Evolutionary conservation across 208 protist species (phyloP).

Genomic region (Acanthamoeba castellanii): DNA sequence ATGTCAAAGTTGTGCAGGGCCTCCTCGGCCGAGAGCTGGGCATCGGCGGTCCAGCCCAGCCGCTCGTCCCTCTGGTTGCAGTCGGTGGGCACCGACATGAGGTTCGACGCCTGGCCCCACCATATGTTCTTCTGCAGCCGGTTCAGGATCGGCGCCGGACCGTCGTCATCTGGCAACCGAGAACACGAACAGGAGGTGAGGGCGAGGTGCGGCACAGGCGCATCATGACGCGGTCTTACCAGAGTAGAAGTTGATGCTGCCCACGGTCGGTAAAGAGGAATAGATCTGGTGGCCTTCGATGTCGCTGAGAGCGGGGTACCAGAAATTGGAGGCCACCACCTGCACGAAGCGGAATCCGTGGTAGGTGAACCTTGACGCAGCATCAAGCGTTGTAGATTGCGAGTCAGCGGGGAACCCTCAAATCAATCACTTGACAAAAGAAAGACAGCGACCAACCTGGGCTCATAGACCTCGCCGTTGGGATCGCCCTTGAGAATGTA

Average conservation of each 20-base stretch:
- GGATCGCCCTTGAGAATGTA: constrained; percentile 75
- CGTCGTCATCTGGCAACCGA: background rate
- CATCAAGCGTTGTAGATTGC: too few relatives aligned
- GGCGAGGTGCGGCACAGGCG: background rate
- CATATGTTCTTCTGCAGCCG: constrained; percentile 66
- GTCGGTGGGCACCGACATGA: constrained; percentile 83
- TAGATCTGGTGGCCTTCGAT: constrained; percentile 39
- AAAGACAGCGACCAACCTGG: background rate
- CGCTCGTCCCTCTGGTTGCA: constrained; percentile 85
- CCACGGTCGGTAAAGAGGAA: background rate
- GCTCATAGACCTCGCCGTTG: constrained; percentile 73
- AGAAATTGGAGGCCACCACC: constrained; percentile 32
- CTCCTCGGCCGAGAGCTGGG: constrained; percentile 58
- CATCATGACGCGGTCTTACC: background rate
- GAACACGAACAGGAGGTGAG: background rate
- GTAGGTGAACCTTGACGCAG: constrained; percentile 67
- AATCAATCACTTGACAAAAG: too few relatives aligned
- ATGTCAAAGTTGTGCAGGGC: constrained; percentile 82
- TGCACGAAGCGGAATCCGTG: constrained; percentile 84
- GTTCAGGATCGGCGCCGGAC: constrained; percentile 71
- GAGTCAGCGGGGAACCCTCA: too few relatives aligned
- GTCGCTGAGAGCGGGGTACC: background rate
- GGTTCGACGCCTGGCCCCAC: constrained; percentile 79
- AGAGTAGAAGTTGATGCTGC: constrained; percentile 48
- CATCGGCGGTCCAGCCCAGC: constrained; percentile 83